A percentile compares a stretch with the other conserved stretches of the same genome.
These are phyloP conservation scores for Claviceps paspali DNA, from an alignment of 2,329 filamentous ascomycete species.

Conservation along the genomic window DNA sequence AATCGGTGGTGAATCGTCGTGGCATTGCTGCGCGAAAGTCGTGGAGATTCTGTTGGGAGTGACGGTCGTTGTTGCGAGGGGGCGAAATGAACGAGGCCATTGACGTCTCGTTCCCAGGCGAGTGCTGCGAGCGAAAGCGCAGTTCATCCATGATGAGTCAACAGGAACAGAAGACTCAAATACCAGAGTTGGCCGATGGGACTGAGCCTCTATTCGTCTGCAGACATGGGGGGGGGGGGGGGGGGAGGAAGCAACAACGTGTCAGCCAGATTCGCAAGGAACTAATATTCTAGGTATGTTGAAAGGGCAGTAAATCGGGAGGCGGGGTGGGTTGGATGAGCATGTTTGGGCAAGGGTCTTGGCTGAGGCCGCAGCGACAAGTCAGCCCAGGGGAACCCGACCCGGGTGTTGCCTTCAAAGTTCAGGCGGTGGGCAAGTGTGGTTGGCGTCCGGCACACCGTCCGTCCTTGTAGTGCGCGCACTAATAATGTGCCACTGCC, in stretches of 20 bases:
- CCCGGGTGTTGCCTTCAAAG: conserved; percentile 3
- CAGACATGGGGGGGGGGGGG: conserved; percentile 22
- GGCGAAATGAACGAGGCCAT: conserved; percentile 64
- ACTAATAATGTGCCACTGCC: too few relatives aligned
- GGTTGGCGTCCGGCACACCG: conserved; percentile 5
- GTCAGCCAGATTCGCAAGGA: conserved; percentile 14
- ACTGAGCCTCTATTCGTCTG: conserved; percentile 17
- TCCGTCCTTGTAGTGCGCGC: too few relatives aligned
- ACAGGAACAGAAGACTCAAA: conserved; percentile 21
- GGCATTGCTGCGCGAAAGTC: conserved; percentile 68
- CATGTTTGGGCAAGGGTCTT: conserved; percentile 9
- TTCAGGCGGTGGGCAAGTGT: neutral
- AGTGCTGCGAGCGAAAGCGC: conserved; percentile 63
- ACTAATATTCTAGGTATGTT: conserved; percentile 12
- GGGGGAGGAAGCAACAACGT: conserved; percentile 17
- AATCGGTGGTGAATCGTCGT: conserved; percentile 87
- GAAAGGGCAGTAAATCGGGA: conserved; percentile 15
- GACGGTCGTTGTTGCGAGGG: conserved; percentile 51
- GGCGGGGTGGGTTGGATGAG: conserved; percentile 13
- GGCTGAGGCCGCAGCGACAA: conserved; percentile 4
- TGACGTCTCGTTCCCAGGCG: conserved; percentile 58
- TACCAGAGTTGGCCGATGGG: conserved; percentile 22
- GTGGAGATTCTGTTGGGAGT: conserved; percentile 35
- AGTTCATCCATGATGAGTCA: conserved; percentile 57
- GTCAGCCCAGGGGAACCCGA: too few relatives aligned